A percentile compares a stretch with the other conserved stretches of the same genome.
phyloP scores from a whole-genome alignment of 768 basidiomycete genomes.

The Porpolomopsis calyptriformis region DNA sequence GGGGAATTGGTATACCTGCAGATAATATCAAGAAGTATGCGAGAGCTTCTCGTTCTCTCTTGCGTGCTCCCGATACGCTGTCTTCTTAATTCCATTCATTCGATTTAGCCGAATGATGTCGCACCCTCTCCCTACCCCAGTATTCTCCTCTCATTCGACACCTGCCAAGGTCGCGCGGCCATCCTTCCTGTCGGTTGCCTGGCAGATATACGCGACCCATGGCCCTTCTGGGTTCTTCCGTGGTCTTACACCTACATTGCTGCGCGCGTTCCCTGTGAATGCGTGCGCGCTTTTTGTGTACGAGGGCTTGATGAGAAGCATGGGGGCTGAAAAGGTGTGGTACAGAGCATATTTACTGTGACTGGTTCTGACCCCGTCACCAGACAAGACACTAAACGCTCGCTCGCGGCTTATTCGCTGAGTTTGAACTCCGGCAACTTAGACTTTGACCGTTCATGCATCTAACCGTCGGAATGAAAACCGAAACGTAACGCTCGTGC shows the following conservation, averaged over 20 bases:
- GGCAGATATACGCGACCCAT: slow-evolving; percentile 41
- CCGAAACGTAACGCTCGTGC: no score
- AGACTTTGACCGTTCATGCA: no score
- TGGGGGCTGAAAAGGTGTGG: slow-evolving; percentile 56
- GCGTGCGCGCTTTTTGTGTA: slow-evolving; percentile 73
- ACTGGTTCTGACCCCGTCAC: slow-evolving; percentile 6
- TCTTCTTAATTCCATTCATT: no score
- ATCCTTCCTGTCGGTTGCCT: slow-evolving; percentile 40
- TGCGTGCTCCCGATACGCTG: no score
- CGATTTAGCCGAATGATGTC: slow-evolving; percentile 53
- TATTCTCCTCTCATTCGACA: slow-evolving; percentile 16
- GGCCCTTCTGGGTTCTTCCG: slow-evolving; percentile 51
- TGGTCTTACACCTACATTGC: slow-evolving; percentile 55
- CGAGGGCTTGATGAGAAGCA: slow-evolving; percentile 55
- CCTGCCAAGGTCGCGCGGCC: slow-evolving; percentile 24
- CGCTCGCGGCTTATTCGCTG: no score
- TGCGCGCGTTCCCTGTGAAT: slow-evolving; percentile 72
- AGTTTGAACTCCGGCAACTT: no score
- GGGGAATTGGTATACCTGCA: slow-evolving; percentile 60
- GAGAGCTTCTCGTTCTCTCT: neutral
- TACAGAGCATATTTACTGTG: slow-evolving; percentile 10
- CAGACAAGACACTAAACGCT: slow-evolving; percentile 34
- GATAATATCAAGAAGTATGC: slow-evolving; percentile 79
- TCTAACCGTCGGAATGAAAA: no score
- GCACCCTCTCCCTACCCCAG: slow-evolving; percentile 33